phyloP scores from a whole-genome alignment of 345 rosid genomes.

The Citrus medica region DNA sequence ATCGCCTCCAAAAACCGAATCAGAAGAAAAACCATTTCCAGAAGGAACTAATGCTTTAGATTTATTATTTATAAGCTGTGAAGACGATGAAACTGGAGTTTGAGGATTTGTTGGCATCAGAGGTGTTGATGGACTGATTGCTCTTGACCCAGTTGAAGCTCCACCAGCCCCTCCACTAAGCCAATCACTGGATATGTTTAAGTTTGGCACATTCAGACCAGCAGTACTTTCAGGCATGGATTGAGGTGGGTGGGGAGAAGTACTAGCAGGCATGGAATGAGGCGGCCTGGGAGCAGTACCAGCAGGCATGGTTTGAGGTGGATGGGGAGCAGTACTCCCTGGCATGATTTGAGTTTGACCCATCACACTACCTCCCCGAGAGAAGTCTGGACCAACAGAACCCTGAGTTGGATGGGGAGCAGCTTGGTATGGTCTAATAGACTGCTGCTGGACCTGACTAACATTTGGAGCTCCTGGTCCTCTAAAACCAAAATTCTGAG shows the following conservation, averaged over 20 bases:
- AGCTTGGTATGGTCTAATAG: conserved; percentile 53
- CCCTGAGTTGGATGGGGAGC: conserved; percentile 47
- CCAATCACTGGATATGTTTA: conserved; percentile 53
- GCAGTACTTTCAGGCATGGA: conserved; percentile 31
- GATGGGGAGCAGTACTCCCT: conserved; percentile 31
- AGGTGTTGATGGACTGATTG: conserved; percentile 33
- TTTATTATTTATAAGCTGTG: conserved; percentile 34
- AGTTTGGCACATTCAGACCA: conserved; percentile 34
- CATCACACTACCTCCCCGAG: conserved; percentile 43
- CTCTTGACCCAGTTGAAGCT: conserved; percentile 43
- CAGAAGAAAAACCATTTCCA: conserved; percentile 55
- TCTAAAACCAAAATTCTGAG: conserved; percentile 55
- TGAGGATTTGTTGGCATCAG: conserved; percentile 38
- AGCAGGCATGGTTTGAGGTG: conserved; percentile 38
- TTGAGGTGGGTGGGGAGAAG: conserved; percentile 43
- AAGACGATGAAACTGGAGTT: conserved; percentile 32
- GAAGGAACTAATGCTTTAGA: conserved; percentile 50
- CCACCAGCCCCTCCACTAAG: conserved; percentile 48
- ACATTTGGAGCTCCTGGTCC: conserved; percentile 58
- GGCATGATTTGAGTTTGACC: conserved; percentile 45
- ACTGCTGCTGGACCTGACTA: conserved; percentile 46
- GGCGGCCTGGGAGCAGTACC: conserved; percentile 32
- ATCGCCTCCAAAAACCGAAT: conserved; percentile 49
- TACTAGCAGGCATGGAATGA: conserved; percentile 30
- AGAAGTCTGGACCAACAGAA: conserved; percentile 37